A percentile compares a stretch with the other conserved stretches of the same genome.
Evolutionary conservation across 2,329 filamentous ascomycete genomes (phyloP).

Genomic region (Zasmidium citrigriseum): DNA sequence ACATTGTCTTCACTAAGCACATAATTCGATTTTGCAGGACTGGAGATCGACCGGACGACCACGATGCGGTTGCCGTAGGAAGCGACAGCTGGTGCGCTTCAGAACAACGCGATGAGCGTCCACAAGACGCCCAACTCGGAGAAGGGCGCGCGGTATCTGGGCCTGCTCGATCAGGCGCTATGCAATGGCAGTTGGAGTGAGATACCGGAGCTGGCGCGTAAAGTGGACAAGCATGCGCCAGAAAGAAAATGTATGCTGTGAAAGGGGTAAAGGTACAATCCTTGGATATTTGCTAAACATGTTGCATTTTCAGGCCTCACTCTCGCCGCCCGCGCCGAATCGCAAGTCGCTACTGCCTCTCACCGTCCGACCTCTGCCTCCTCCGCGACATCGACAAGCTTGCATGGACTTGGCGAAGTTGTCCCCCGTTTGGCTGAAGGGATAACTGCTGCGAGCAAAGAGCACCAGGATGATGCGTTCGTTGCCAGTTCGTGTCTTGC

Average conservation of each 20-base stretch:
- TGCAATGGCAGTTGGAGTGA: slow-evolving; percentile 86
- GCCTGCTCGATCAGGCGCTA: slow-evolving; percentile 79
- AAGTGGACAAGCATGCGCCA: slow-evolving; percentile 91
- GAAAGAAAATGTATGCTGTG: slow-evolving; percentile 71
- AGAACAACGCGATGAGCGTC: slow-evolving; percentile 28
- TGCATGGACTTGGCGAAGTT: slow-evolving; percentile 38
- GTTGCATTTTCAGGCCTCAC: slow-evolving; percentile 42
- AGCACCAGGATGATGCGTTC: slow-evolving; percentile 56
- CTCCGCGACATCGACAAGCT: slow-evolving; percentile 37
- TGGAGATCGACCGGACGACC: background rate
- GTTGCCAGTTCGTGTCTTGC: slow-evolving; percentile 82
- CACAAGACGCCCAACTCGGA: slow-evolving; percentile 28
- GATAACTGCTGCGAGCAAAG: slow-evolving; percentile 21
- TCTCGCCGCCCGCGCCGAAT: slow-evolving; percentile 49
- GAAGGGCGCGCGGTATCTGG: slow-evolving; percentile 82
- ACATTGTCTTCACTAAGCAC: too few relatives aligned
- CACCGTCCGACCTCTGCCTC: slow-evolving; percentile 45
- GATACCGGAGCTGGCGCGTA: slow-evolving; percentile 85
- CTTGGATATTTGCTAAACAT: slow-evolving; percentile 5
- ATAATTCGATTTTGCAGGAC: too few relatives aligned
- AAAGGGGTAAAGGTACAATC: slow-evolving; percentile 11
- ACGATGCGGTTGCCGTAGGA: slow-evolving; percentile 22
- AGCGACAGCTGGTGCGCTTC: slow-evolving; percentile 8
- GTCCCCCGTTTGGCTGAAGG: slow-evolving; percentile 43
- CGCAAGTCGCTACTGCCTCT: slow-evolving; percentile 47